Evolutionary conservation across 2,329 filamentous ascomycete genomes (phyloP), one percentile per base, ranked within the genome.

Genomic region (Onygenales sp.): DNA sequence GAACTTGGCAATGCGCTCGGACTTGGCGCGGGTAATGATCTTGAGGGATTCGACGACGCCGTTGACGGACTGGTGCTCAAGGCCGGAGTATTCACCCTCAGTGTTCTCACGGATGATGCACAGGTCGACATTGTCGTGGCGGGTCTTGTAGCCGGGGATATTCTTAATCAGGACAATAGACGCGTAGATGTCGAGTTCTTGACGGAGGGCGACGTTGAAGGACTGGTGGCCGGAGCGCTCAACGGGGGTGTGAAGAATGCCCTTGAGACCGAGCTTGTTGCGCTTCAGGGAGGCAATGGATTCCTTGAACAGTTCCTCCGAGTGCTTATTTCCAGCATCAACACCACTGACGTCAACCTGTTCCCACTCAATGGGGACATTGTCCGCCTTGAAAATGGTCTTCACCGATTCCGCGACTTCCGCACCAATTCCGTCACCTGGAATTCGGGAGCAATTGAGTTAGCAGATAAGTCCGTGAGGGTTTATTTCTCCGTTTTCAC

Each of bases 41-140:
- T 98, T 98, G 75, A 98, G 87, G 50, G 92, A 96, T 80, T 98
- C 93, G 65, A 98, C 93, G 64, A 98, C 93, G 64, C 93, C 93
- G 62, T 81, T 82, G 51, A 98, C 93, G 59, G 89, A 95, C 81
- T 97, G 92, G 80, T 98, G 93, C 82, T 98, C 93, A 58, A 98
- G 85, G 58, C 93, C 93, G 61, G 90, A 96, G 82, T 98, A 98
- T 81, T 98, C 93, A 69, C 93, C 93, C 82, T 98, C 93, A 70
- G 93, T 98, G 82, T 98, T 98, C 81, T 98, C 93, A 77, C 93
- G 93, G 77, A 98, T 96, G 76, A 98, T 96, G 84, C 91, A 95
- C 64, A 97, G 84, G 74, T 98, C 93, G 72, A 98, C 89, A 74
- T 93, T 83, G 75, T 95, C 86, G 82, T 98, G 93, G 72, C 93